Conservation (phyloP, 768 basidiomycete species). For the Postia placenta region DNA sequence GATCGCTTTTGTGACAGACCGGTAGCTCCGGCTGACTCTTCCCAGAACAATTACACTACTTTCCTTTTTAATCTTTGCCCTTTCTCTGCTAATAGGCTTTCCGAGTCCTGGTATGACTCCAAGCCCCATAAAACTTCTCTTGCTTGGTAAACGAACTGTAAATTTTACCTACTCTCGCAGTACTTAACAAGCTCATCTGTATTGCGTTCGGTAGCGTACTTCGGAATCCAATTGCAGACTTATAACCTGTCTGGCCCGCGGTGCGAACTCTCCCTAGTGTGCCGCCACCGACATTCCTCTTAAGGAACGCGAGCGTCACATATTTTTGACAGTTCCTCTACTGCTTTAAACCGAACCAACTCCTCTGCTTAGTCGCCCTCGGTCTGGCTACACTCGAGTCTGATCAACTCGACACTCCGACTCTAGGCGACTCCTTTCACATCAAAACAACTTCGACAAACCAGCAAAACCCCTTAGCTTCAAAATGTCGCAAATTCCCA, state of each 20-base stretch:
- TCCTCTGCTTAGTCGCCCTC: neutral
- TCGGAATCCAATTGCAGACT: neutral
- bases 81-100: no score
- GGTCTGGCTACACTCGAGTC: slow-evolving; percentile 12
- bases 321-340: slow-evolving; percentile 8
- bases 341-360: neutral
- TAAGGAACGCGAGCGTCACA: slow-evolving; percentile 5
- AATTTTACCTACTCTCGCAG: no score
- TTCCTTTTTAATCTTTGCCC: no score
- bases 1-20: no score
- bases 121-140: neutral
- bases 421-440: neutral
- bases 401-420: slow-evolving; percentile 1
- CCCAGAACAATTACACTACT: no score
- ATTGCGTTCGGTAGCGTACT: neutral
- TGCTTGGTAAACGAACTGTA: no score
- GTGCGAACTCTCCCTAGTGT: neutral
- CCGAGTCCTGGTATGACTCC: no score
- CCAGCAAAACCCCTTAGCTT: neutral
- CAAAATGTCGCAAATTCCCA: neutral
- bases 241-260: neutral
- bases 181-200: neutral
- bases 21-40: no score
- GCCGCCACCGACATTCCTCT: neutral
- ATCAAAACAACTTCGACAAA: no score